Base-by-base conservation (phyloP, 805 yeast species). In the Starmerella cellae region DNA sequence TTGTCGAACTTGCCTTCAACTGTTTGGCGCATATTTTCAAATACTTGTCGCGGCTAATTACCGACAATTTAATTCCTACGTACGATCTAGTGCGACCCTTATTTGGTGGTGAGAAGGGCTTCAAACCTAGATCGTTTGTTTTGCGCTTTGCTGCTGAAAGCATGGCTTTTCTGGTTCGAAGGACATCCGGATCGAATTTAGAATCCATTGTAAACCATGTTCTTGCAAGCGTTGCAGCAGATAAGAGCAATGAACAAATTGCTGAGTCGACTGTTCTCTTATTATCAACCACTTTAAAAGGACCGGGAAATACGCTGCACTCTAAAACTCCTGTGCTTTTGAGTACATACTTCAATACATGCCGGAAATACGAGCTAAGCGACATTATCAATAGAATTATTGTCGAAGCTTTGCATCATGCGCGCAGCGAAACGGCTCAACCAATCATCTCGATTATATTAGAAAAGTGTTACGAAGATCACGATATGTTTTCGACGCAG, bases 81-180 rank as follows among this genome's bases (percentile, higher is more conserved):
- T 82, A 81, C 57, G 65, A 69, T 27, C 55, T 71, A 4, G 64
- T 85, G 11, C 60, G 74, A 27, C 87, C 93, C 0, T 60, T 84
- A 19, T 63, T 88, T 42, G 71, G 73, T 28, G 60, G 60, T 3
- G 68, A 68, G 43, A 60, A 63, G 17, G 33, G 32, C 5, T 16
- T 19, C 11, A 79, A 77, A 51, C 74, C 74, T 40, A 40, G 56
- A 2, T 41, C 38, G 3, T 57, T 49, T 42, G 69, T 87, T 28
- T 69, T 82, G 1, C 69, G 93, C 47, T 91, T 88, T 54, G 77
- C 94, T 18, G 85, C 95, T 0, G 96, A 88, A 60, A 91, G 95
- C 0, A 60, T 88, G 36, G 82, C 96, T 0, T 91, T 81, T 53
- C 64, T 88, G 43, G 65, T 88, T 9, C 74, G 91, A 56, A 82